Evolutionary conservation across 148 eudicot species (phyloP).

Genomic region (Rhododendron molle): DNA sequence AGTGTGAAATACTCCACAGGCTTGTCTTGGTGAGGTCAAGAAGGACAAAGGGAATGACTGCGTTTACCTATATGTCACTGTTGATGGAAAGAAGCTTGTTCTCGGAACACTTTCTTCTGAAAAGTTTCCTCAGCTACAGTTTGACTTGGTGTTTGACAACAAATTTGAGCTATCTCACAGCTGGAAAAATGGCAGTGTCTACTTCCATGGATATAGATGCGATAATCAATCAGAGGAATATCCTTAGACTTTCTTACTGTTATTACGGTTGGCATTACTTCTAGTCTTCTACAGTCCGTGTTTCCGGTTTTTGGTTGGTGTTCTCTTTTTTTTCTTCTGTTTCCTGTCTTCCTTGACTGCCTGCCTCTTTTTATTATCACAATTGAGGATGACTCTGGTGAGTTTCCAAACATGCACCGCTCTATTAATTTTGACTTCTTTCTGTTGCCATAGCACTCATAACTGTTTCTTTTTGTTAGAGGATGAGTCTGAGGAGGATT

Average conservation of each 20-base stretch:
- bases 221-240: constrained; percentile 32
- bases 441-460: constrained; percentile 3
- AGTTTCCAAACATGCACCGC: background rate
- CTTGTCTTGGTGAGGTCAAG: constrained; percentile 59
- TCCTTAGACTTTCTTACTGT: constrained; percentile 27
- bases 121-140: constrained; percentile 52
- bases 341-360: constrained; percentile 23
- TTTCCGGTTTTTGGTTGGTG: background rate
- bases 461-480: background rate
- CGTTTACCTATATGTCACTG: constrained; percentile 45
- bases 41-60: constrained; percentile 49
- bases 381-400: constrained; percentile 34
- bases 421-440: background rate
- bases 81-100: constrained; percentile 47
- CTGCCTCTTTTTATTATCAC: constrained; percentile 11
- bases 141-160: constrained; percentile 63
- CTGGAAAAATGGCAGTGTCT: constrained; percentile 70
- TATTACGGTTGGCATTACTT: background rate
- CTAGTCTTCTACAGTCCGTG: background rate
- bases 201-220: constrained; percentile 59
- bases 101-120: constrained; percentile 59
- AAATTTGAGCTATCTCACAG: constrained; percentile 71
- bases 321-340: too few relatives aligned
- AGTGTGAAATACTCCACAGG: constrained; percentile 30
- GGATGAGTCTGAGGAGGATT: constrained; percentile 35